A percentile compares a stretch with the other conserved stretches of the same genome.
Conservation (phyloP, 1,284 basidiomycete genomes). For the Microbotryum violaceum region DNA sequence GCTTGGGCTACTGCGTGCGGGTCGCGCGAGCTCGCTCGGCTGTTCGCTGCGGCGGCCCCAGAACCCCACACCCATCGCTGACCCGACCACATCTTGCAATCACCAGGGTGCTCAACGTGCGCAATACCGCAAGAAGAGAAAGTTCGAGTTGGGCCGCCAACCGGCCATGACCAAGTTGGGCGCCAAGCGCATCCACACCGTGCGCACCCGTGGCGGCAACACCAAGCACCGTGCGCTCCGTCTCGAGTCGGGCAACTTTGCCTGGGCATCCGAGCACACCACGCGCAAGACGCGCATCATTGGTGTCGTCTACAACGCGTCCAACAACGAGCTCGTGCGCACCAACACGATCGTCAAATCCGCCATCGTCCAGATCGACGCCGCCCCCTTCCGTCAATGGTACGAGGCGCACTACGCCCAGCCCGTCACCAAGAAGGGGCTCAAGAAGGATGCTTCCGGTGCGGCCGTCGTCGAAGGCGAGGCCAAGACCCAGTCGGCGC, state of each 20-base stretch:
- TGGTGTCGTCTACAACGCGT: slow-evolving; percentile 91
- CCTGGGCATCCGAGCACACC: slow-evolving; percentile 86
- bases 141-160: slow-evolving; percentile 46
- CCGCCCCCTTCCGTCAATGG: slow-evolving; percentile 96
- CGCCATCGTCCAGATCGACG: slow-evolving; percentile 90
- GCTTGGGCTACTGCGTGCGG: not conserved
- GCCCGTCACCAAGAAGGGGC: slow-evolving; percentile 75
- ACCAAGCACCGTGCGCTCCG: slow-evolving; percentile 86
- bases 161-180: slow-evolving; percentile 91
- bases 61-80: not conserved
- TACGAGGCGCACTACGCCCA: slow-evolving; percentile 94
- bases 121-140: slow-evolving; percentile 59
- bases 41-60: not conserved
- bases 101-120: slow-evolving; percentile 68
- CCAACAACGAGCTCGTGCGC: slow-evolving; percentile 97
- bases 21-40: not conserved
- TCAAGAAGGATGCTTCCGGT: slow-evolving; percentile 11
- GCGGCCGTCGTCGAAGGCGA: slow-evolving; percentile 44
- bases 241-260: slow-evolving; percentile 90
- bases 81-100: not conserved
- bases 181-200: slow-evolving; percentile 81
- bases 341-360: slow-evolving; percentile 96
- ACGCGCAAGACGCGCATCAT: slow-evolving; percentile 92
- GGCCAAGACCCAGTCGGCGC: slow-evolving; percentile 76
- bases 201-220: slow-evolving; percentile 89